Evolutionary conservation across 208 protist genomes (phyloP).

Genomic region (Phytomonas sp.): DNA sequence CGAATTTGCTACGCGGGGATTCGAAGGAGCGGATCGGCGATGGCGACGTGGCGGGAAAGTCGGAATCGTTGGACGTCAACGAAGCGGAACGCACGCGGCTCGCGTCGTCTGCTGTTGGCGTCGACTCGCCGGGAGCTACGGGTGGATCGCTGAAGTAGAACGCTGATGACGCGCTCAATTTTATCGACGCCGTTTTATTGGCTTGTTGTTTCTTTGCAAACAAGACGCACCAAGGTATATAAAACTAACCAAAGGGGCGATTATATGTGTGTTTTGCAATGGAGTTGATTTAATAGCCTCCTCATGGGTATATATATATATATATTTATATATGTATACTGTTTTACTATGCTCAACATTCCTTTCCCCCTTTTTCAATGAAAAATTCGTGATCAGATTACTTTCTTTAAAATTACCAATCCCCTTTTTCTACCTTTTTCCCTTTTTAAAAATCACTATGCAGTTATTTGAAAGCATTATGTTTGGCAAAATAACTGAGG

Average conservation of each 20-base stretch:
- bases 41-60: background rate
- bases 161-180: background rate
- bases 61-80: background rate
- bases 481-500: background rate
- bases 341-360: background rate
- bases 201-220: too few relatives aligned
- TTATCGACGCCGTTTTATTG: background rate
- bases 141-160: background rate
- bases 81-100: background rate
- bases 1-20: background rate
- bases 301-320: too few relatives aligned
- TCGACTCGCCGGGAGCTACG: too few relatives aligned
- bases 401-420: background rate
- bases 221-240: too few relatives aligned
- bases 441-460: background rate
- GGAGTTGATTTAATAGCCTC: too few relatives aligned
- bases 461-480: background rate
- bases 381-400: background rate
- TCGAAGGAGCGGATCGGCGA: background rate
- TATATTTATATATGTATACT: slow-evolving; percentile 6
- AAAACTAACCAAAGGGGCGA: too few relatives aligned
- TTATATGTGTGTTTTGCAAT: too few relatives aligned
- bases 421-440: background rate
- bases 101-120: background rate
- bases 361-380: background rate